A percentile compares a stretch with the other conserved stretches of the same genome.
Evolutionary conservation across 306 rosid species (phyloP).

Genomic region (Pyrus pyrifolia): DNA sequence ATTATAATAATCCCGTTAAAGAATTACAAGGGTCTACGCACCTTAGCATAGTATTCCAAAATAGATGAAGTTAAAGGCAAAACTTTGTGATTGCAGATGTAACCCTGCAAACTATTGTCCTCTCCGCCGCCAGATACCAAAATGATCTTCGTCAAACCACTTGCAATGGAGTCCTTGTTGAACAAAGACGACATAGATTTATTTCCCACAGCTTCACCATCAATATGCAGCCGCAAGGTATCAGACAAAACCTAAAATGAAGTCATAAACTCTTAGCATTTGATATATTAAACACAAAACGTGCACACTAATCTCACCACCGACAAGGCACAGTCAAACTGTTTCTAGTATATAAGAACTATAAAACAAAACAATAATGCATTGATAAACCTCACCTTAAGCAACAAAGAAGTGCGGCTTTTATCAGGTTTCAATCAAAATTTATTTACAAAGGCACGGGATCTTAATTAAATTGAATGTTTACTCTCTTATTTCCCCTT

Average conservation of each 20-base stretch:
- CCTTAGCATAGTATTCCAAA: conserved; percentile 53
- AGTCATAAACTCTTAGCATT: conserved; percentile 18
- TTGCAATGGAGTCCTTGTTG: conserved; percentile 27
- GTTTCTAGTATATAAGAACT: neutral
- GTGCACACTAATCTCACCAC: neutral
- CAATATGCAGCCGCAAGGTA: conserved; percentile 53
- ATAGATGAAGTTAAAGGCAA: conserved; percentile 35
- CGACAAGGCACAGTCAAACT: neutral
- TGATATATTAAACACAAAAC: neutral
- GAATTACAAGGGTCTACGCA: conserved; percentile 21
- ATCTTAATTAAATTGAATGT: neutral
- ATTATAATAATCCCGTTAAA: neutral
- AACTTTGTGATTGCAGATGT: conserved; percentile 55
- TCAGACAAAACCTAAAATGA: conserved; percentile 51
- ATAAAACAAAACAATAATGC: too few species aligned
- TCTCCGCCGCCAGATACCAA: conserved; percentile 55
- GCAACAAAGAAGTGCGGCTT: too few species aligned
- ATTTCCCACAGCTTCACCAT: conserved; percentile 57
- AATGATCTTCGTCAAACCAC: conserved; percentile 30
- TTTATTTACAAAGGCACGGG: neutral
- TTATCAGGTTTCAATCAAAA: neutral
- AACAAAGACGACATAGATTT: conserved; percentile 32
- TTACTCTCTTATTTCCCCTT: neutral
- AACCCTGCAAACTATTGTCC: conserved; percentile 42
- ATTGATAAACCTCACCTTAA: neutral